Conservation (phyloP, 306 rosid species). For the Prunus kanzakura region DNA sequence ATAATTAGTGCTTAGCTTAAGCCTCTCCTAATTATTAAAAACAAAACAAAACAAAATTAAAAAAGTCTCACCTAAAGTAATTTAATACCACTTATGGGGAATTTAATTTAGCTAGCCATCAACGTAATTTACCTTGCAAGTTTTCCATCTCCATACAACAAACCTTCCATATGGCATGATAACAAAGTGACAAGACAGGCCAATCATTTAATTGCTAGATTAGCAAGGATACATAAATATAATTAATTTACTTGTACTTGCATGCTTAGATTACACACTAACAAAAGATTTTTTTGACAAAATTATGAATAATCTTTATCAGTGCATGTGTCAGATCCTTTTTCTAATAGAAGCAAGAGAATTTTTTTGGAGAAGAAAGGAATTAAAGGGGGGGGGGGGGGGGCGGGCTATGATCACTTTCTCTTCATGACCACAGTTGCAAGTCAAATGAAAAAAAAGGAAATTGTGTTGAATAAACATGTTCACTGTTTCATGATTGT, state of each 20-base stretch:
- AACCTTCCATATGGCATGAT: neutral
- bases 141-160: constrained; percentile 12
- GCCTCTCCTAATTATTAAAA: neutral
- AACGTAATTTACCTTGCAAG: constrained; percentile 31
- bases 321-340: neutral
- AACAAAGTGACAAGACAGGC: neutral
- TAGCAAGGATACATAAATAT: neutral
- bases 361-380: neutral
- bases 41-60: neutral
- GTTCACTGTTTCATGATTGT: constrained; percentile 33
- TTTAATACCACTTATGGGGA: neutral
- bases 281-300: neutral
- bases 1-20: neutral
- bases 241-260: neutral
- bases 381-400: neutral
- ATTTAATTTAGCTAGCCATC: neutral
- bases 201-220: neutral
- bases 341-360: neutral
- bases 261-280: constrained; percentile 6
- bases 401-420: neutral
- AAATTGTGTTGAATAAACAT: constrained; percentile 17
- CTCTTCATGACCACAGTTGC: neutral
- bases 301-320: neutral
- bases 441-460: constrained; percentile 6
- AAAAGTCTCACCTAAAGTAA: too few relatives aligned